Conservation (phyloP, 2,329 filamentous ascomycete genomes). For the Leptographium galeiforme region DNA sequence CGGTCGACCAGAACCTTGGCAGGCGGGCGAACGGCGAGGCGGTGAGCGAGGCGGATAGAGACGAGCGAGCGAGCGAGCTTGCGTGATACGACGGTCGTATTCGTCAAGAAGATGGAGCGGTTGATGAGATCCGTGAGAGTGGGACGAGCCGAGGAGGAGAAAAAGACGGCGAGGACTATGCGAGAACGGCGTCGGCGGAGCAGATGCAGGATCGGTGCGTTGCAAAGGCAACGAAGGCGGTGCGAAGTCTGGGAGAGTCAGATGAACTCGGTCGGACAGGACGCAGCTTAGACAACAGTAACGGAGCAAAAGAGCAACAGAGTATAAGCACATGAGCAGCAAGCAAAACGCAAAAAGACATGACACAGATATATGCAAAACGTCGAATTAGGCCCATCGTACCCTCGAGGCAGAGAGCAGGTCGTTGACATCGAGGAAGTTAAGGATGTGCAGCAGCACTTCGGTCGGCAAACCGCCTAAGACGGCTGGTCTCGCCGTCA, state of each 20-base stretch:
- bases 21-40: conserved; percentile 45
- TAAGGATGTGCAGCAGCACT: conserved; percentile 40
- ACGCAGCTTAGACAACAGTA: neutral
- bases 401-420: conserved; percentile 42
- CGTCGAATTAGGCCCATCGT: conserved; percentile 8
- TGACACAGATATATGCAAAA: neutral
- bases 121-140: conserved; percentile 47
- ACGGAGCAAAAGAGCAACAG: neutral
- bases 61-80: conserved; percentile 49
- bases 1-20: conserved; percentile 47
- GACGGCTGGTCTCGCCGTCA: neutral
- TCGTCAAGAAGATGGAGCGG: conserved; percentile 53
- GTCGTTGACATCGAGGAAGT: conserved; percentile 43
- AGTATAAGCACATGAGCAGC: neutral
- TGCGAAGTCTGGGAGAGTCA: conserved; percentile 38
- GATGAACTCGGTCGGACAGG: neutral
- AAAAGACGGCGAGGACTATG: conserved; percentile 36
- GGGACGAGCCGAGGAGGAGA: conserved; percentile 44
- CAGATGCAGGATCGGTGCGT: conserved; percentile 51
- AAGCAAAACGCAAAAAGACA: neutral
- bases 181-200: conserved; percentile 47
- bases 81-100: conserved; percentile 51
- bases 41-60: conserved; percentile 50
- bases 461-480: conserved; percentile 39
- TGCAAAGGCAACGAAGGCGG: conserved; percentile 46